Conservation (phyloP, 2,329 filamentous ascomycete genomes). For the Leptographium flavum region DNA sequence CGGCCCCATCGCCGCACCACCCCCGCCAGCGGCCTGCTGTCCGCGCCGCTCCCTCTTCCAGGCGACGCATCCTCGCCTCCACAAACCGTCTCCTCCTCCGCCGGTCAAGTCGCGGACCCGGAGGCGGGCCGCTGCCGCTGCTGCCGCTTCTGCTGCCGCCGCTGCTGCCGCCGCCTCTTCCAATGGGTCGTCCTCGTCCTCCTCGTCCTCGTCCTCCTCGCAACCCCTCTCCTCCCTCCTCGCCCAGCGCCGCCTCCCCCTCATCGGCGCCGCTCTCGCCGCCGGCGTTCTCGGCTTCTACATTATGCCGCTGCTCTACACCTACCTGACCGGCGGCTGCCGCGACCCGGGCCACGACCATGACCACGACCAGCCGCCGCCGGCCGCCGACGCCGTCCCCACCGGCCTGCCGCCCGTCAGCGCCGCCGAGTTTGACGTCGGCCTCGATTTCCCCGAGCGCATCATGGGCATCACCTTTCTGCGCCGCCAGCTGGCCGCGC, state of each 20-base stretch:
- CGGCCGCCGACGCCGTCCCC: constrained; percentile 4
- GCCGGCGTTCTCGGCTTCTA: constrained; percentile 12
- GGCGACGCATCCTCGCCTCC: constrained; percentile 18
- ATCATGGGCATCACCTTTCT: constrained; percentile 40
- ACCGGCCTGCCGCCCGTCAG: constrained; percentile 22
- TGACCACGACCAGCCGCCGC: neutral
- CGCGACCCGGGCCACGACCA: constrained; percentile 2
- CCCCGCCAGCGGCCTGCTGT: neutral
- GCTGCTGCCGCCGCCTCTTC: neutral
- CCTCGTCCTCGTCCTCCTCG: constrained; percentile 1
- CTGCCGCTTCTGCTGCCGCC: neutral
- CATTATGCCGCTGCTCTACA: constrained; percentile 10
- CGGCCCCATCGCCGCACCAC: neutral
- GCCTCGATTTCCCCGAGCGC: constrained; percentile 42
- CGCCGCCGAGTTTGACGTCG: constrained; percentile 42
- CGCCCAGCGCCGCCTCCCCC: constrained; percentile 10
- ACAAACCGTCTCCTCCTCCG: neutral
- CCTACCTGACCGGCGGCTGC: constrained; percentile 9
- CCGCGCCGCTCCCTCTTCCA: constrained; percentile 1
- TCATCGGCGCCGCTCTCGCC: constrained; percentile 12
- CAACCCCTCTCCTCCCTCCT: constrained; percentile 14
- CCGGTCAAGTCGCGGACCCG: no score
- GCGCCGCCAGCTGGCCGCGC: constrained; percentile 31
- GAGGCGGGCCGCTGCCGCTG: no score
- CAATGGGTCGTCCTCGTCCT: neutral